Conservation (phyloP, 495 filamentous ascomycete species). For the Pseudevernia furfuracea region DNA sequence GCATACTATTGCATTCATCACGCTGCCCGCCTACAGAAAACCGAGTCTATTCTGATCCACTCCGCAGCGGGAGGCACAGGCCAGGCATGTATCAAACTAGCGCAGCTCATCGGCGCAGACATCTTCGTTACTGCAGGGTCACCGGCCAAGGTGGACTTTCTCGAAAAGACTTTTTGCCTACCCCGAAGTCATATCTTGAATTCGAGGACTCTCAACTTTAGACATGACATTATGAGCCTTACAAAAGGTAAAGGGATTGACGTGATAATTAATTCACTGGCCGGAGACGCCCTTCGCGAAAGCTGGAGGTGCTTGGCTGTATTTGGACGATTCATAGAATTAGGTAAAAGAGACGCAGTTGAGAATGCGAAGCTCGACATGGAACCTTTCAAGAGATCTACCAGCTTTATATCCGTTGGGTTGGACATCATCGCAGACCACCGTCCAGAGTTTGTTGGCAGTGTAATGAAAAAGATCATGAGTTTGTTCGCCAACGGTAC, state of each 20-base stretch:
- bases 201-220: slow-evolving; percentile 15
- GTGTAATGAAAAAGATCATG: slow-evolving; percentile 35
- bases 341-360: slow-evolving; percentile 45
- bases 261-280: slow-evolving; percentile 20
- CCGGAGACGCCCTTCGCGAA: slow-evolving; percentile 20
- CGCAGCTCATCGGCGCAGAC: slow-evolving; percentile 46
- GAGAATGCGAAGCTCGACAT: slow-evolving; percentile 15
- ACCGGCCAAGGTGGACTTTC: slow-evolving; percentile 14
- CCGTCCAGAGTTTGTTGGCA: slow-evolving; percentile 30
- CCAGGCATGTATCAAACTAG: slow-evolving; percentile 48
- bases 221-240: slow-evolving; percentile 2
- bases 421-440: slow-evolving; percentile 36
- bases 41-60: slow-evolving; percentile 47
- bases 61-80: slow-evolving; percentile 47
- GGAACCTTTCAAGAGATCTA: slow-evolving; percentile 9
- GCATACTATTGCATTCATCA: slow-evolving; percentile 44
- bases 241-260: slow-evolving; percentile 21
- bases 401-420: slow-evolving; percentile 43
- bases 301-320: slow-evolving; percentile 34
- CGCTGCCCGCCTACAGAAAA: slow-evolving; percentile 16
- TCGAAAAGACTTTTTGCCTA: slow-evolving; percentile 20
- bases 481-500: slow-evolving; percentile 5
- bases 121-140: slow-evolving; percentile 35
- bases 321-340: slow-evolving; percentile 34
- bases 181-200: slow-evolving; percentile 21